These are phyloP conservation scores for Scutellaria barbata DNA, from an alignment of 257 asterid species.

Conservation along the genomic window DNA sequence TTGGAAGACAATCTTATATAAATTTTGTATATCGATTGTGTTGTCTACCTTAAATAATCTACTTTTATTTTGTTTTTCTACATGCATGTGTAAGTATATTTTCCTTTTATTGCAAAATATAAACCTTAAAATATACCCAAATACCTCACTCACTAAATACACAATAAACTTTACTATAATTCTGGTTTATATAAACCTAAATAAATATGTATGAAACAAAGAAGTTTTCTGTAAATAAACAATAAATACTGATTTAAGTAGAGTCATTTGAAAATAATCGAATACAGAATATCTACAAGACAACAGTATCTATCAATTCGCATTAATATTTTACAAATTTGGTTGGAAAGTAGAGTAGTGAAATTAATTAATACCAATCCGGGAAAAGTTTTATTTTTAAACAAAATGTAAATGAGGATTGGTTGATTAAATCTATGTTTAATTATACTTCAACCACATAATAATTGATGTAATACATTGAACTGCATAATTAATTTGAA, in stretches of 20 bases:
- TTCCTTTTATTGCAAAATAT: constrained; percentile 36
- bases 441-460: neutral
- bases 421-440: neutral
- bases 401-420: neutral
- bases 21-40: constrained; percentile 11
- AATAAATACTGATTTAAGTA: no score
- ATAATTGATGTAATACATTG: neutral
- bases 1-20: no score
- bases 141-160: neutral
- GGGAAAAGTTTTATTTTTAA: neutral
- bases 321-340: neutral
- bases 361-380: neutral
- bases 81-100: constrained; percentile 30
- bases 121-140: constrained; percentile 1
- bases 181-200: no score
- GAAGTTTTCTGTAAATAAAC: no score
- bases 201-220: no score
- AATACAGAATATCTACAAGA: no score
- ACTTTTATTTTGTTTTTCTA: constrained; percentile 2
- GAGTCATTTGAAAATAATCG: no score
- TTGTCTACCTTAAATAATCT: constrained; percentile 19
- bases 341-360: neutral
- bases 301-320: no score
- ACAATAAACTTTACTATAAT: no score
- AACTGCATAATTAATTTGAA: neutral